Evolutionary conservation across 2,329 filamentous ascomycete genomes (phyloP).

Genomic region (Xylariaceae sp.): DNA sequence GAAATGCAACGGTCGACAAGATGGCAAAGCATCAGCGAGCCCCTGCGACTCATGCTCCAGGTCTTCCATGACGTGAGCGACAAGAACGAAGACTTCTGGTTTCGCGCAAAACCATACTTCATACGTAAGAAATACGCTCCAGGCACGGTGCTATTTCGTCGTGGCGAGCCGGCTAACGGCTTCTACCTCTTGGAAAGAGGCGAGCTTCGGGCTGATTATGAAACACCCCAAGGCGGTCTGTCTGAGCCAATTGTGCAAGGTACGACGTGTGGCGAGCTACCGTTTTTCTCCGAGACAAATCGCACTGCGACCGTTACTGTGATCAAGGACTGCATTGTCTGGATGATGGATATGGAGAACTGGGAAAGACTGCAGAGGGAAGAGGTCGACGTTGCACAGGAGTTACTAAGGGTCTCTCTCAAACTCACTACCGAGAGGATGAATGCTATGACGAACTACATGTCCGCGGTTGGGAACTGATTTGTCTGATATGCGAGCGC

Average conservation of each 20-base stretch:
- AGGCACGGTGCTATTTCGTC: conserved; percentile 75
- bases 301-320: conserved; percentile 85
- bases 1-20: conserved; percentile 63
- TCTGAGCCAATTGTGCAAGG: conserved; percentile 92
- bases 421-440: conserved; percentile 95
- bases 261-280: conserved; percentile 92
- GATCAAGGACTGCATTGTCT: conserved; percentile 79
- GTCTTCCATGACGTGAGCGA: conserved; percentile 89
- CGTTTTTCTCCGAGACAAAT: conserved; percentile 90
- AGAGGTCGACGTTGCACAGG: conserved; percentile 77
- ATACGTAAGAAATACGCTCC: conserved; percentile 65
- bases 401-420: conserved; percentile 83
- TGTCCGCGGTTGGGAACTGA: conserved; percentile 45
- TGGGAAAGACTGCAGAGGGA: conserved; percentile 75
- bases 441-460: conserved; percentile 63
- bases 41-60: conserved; percentile 87
- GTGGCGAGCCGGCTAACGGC: conserved; percentile 74
- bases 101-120: conserved; percentile 77
- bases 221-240: conserved; percentile 84
- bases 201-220: conserved; percentile 87
- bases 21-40: conserved; percentile 88
- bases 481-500: background rate
- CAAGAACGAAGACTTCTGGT: conserved; percentile 96
- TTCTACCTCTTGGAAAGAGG: conserved; percentile 93
- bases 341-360: conserved; percentile 72